Evolutionary conservation across 2,329 filamentous ascomycete genomes (phyloP).

Genomic region (Colletotrichum spinosum): DNA sequence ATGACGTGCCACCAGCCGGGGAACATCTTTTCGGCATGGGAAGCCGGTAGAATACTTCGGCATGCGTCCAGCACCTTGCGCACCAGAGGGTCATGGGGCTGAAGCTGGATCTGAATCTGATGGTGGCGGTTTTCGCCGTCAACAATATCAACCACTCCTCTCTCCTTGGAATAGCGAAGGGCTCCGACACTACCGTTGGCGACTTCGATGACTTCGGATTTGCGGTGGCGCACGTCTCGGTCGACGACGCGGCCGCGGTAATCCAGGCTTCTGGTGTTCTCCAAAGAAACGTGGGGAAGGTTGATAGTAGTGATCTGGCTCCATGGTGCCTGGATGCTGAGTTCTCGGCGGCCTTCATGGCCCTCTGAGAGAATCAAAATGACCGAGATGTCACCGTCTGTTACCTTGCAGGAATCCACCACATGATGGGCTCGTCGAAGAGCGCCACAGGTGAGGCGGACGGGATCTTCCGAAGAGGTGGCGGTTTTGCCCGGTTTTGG

Average conservation of each 20-base stretch:
- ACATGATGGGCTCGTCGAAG: constrained; percentile 73
- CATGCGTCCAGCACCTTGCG: constrained; percentile 70
- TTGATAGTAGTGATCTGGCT: constrained; percentile 75
- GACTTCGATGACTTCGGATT: constrained; percentile 59
- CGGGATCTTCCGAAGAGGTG: constrained; percentile 45
- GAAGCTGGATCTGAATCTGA: constrained; percentile 74
- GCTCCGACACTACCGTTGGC: constrained; percentile 61
- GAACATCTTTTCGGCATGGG: constrained; percentile 70
- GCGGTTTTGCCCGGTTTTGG: constrained; percentile 41
- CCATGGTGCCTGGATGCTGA: constrained; percentile 83
- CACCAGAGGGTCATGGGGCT: constrained; percentile 73
- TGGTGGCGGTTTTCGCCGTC: constrained; percentile 73
- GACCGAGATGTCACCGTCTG: constrained; percentile 74
- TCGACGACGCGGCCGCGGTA: constrained; percentile 64
- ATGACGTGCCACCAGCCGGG: constrained; percentile 80
- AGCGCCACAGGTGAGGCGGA: constrained; percentile 60
- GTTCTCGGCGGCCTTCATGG: constrained; percentile 70
- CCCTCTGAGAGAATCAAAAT: constrained; percentile 78
- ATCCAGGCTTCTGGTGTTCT: constrained; percentile 70
- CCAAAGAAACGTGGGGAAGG: constrained; percentile 69
- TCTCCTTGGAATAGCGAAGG: constrained; percentile 68
- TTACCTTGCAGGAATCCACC: constrained; percentile 78
- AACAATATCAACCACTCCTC: constrained; percentile 74
- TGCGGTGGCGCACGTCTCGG: constrained; percentile 62
- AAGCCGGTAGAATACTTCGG: constrained; percentile 71